These are phyloP conservation scores for Dryadomyces quercus-mongolicae DNA, from an alignment of 2,329 filamentous ascomycete genomes.

Conservation along the genomic window DNA sequence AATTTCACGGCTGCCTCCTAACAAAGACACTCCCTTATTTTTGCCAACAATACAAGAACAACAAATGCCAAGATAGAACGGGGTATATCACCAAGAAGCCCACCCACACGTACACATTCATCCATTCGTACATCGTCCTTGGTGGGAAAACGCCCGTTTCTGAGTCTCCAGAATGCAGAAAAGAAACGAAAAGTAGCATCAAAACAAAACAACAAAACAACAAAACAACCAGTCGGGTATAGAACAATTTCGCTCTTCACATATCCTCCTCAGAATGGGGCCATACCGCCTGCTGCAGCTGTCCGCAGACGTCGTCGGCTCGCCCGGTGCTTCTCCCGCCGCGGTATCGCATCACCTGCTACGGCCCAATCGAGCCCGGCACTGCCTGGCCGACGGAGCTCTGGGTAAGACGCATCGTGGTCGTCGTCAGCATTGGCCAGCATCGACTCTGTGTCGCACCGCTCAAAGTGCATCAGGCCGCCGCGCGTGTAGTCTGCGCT, in stretches of 20 bases:
- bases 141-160: no score
- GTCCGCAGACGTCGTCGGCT: not conserved
- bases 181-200: not conserved
- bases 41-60: no score
- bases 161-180: not conserved
- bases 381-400: not conserved
- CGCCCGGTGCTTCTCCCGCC: not conserved
- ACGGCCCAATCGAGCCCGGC: constrained; percentile 7
- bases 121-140: not conserved
- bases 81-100: not conserved
- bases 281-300: not conserved
- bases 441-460: constrained; percentile 25
- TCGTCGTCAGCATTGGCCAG: constrained; percentile 16
- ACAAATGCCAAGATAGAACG: no score
- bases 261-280: not conserved
- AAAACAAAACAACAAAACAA: not conserved
- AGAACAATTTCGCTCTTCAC: not conserved
- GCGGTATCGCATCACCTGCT: not conserved
- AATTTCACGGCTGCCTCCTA: no score
- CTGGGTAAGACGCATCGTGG: not conserved
- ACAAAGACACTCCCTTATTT: no score
- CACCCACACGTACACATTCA: not conserved
- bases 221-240: not conserved
- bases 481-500: constrained; percentile 55
- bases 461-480: constrained; percentile 52